Conservation (phyloP, 2,329 filamentous ascomycete genomes). For the Colletotrichum karsti region DNA sequence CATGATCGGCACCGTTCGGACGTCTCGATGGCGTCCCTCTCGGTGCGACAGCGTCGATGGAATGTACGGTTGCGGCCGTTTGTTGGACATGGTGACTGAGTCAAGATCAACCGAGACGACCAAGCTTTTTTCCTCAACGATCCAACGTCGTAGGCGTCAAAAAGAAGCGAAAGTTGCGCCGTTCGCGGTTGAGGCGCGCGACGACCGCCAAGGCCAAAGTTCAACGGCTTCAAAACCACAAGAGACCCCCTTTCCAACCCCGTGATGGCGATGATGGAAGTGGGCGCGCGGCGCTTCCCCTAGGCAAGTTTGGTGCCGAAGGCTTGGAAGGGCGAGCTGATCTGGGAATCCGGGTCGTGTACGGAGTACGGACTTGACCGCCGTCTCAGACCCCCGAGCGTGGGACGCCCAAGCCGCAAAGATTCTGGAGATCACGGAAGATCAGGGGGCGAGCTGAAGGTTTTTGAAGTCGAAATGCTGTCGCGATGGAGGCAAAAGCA, state of each 20-base stretch:
- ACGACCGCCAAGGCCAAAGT: background rate
- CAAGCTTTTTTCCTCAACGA: background rate
- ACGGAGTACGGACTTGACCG: background rate
- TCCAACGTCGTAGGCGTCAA: background rate
- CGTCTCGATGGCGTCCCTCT: background rate
- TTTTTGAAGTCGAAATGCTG: background rate
- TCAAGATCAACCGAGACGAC: background rate
- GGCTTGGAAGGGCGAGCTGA: background rate
- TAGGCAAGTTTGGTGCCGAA: background rate
- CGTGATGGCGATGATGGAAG: background rate
- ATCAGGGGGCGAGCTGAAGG: slow-evolving; percentile 13
- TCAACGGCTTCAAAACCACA: slow-evolving; percentile 1
- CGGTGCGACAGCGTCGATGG: background rate
- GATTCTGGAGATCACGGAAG: slow-evolving; percentile 1
- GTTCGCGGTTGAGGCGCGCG: background rate
- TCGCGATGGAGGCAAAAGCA: background rate
- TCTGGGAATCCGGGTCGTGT: background rate
- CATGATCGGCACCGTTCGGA: background rate
- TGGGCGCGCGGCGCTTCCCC: background rate
- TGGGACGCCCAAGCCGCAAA: background rate
- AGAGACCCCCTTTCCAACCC: background rate
- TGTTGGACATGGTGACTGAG: rapidly evolving
- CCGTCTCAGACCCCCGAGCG: slow-evolving; percentile 19
- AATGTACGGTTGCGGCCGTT: background rate
- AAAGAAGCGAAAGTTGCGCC: background rate